These are phyloP conservation scores for Talinum fruticosum DNA, from an alignment of 148 eudicot genomes.

Conservation along the genomic window DNA sequence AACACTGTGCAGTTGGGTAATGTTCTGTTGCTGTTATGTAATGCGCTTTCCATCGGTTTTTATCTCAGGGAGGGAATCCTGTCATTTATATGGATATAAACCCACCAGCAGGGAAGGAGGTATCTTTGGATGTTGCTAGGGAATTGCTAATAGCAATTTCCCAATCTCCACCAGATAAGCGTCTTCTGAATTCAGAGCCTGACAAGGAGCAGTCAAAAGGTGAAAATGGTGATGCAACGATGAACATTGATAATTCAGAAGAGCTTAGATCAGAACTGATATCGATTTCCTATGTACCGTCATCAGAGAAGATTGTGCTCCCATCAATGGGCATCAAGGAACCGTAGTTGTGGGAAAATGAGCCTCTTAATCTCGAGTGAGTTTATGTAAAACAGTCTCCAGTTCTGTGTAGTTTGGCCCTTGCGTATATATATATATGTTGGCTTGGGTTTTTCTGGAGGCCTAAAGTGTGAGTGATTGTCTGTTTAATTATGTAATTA, in stretches of 20 bases:
- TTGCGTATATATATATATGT: too few species aligned
- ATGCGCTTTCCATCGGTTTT: neutral
- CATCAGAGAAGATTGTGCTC: neutral
- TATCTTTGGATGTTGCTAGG: conserved; percentile 40
- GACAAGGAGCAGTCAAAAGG: neutral
- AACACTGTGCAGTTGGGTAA: too few species aligned
- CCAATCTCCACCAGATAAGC: conserved; percentile 30
- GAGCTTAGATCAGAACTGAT: neutral
- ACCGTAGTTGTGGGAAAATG: too few species aligned
- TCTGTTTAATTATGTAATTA: too few species aligned
- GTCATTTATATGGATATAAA: conserved; percentile 21
- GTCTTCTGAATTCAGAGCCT: neutral
- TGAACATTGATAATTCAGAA: neutral
- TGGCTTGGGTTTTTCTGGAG: neutral
- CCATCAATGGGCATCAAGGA: neutral
- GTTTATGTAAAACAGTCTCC: neutral
- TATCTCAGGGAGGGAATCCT: neutral
- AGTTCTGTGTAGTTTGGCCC: neutral
- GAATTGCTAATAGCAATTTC: conserved; percentile 58
- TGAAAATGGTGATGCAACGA: neutral
- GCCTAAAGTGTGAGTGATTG: neutral
- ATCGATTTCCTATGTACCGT: neutral
- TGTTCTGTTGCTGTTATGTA: neutral
- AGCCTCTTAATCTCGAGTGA: neutral
- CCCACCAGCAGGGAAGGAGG: conserved; percentile 29